Base-by-base conservation (phyloP, 345 rosid species). In the Aegle marmelos region DNA sequence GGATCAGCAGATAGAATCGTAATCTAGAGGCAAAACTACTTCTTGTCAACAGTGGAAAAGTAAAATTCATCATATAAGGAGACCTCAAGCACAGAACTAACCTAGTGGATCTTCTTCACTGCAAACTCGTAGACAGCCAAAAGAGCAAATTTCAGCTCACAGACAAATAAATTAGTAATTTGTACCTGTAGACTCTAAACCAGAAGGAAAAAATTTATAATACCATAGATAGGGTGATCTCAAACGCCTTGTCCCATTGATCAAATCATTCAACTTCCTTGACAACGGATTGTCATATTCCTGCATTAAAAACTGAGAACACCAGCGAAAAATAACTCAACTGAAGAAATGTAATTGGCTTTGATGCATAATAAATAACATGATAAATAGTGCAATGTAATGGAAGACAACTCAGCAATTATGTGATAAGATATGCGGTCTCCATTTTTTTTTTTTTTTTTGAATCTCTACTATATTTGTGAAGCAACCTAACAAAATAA, bases 211-310 rank as follows among this genome's bases (percentile, higher is more conserved):
- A 22, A 33, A 10, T 11, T 34, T 21, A 63, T 37, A 63, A 62
- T 66, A 66, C 70, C 48, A 34, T 22, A 33, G 48, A 36, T 28
- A 66, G 50, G 97, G 91, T 82, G 97, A 86, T 87, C 99, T 92
- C 83, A 88, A 93, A 41, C 91, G 86, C 37, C 98, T 90, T 75
- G 94, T 94, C 87, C 87, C 95, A 74, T 92, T 94, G 70, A 94
- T 91, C 79, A 92, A 88, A 11, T 91, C 92, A 77, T 92, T 96
- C 63, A 91, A 86, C 83, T 91, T 96, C 90, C 90, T 91, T 30
- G 98, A 96, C 72, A 89, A 79, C 34, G 90, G 84, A 81, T 96
- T 96, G 79, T 90, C 94, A 68, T 77, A 91, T 83, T 85, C 90
- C 83, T 91, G 90, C 81, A 90, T 80, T 76, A 88, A 88, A 79